Base-by-base conservation (phyloP, 2,329 filamentous ascomycete species). In the Epichloe elymi region DNA sequence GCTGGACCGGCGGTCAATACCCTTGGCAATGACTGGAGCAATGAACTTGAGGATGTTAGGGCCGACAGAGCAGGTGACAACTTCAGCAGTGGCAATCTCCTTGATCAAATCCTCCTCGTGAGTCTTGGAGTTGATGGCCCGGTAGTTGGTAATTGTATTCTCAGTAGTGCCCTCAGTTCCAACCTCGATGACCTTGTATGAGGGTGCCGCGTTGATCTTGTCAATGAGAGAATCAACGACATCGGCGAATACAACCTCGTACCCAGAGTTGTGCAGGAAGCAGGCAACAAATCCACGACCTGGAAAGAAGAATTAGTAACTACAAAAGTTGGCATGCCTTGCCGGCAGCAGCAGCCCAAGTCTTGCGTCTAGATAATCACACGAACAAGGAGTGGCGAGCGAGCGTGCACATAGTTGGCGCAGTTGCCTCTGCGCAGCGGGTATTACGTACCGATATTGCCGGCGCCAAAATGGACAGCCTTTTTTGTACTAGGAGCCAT, bases 11-110 rank as follows among this genome's bases (percentile, higher is more conserved):
- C 78, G 77, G 65, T 91, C 84, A 57, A 98, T 88, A 59, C 88
- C 93, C 76, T 95, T 93, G 65, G 91, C 91, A 60, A 98, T 95
- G 61, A 90, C 86, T 23, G 91, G 87, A 45, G 93, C 93, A 64
- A 98, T 93, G 71, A 95, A 96, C 72, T 88, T 90, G 65, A 98
- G 85, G 64, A 98, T 85, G 69, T 90, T 94, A 61, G 93, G 93
- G 43, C 93, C 93, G 58, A 98, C 93, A 19, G 93, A 95, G 71
- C 93, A 98, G 57, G 93, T 98, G 61, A 98, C 88, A 49, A 95
- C 73, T 56, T 95, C 89, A 40, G 91, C 90, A 20, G 84, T 85
- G 51, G 85, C 78, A 61, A 97, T 95, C 73, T 93, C 88, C 45
- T 91, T 70, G 58, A 97, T 71, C 51, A 95, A 81, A 51, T 91